Percentiles rank a stretch among this genome's conserved stretches.
Conservation (phyloP, 495 filamentous ascomycete genomes). For the Lasiosphaeria hispida region DNA sequence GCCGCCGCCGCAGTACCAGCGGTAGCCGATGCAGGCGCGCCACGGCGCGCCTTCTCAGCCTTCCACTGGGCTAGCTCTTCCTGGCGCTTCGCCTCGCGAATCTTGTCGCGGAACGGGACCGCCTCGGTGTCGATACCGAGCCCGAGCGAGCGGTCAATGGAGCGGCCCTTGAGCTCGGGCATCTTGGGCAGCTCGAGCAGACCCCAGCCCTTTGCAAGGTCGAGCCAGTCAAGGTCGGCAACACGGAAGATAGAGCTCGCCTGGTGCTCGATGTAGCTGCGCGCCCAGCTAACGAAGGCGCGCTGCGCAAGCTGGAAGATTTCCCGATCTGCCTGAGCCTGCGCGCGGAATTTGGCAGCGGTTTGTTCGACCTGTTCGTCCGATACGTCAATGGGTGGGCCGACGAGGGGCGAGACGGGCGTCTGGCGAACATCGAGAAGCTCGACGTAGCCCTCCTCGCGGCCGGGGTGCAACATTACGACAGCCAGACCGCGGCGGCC, state of each 20-base stretch:
- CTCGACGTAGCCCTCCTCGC: conserved; percentile 83
- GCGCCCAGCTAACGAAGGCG: conserved; percentile 90
- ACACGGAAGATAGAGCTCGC: conserved; percentile 88
- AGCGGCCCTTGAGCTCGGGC: conserved; percentile 77
- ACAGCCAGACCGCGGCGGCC: conserved; percentile 83
- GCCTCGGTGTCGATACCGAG: conserved; percentile 73
- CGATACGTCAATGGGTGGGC: conserved; percentile 47
- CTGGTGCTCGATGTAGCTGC: conserved; percentile 87
- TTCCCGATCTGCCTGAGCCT: conserved; percentile 69
- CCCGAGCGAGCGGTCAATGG: conserved; percentile 70
- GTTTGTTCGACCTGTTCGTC: conserved; percentile 54
- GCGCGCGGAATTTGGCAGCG: conserved; percentile 56
- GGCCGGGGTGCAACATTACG: conserved; percentile 75
- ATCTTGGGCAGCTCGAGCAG: conserved; percentile 87
- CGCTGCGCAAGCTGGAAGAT: conserved; percentile 84
- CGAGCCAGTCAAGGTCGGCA: conserved; percentile 77
- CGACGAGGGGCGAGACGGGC: conserved; percentile 63
- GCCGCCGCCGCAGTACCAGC: conserved; percentile 32
- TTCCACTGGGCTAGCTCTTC: conserved; percentile 40
- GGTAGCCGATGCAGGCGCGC: conserved; percentile 46
- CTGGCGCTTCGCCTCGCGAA: conserved; percentile 67
- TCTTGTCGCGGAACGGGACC: conserved; percentile 74
- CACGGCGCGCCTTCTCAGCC: conserved; percentile 28
- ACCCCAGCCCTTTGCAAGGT: conserved; percentile 73
- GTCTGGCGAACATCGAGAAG: conserved; percentile 90